phyloP scores from a whole-genome alignment of 768 basidiomycete genomes.

The Hericium erinaceus region DNA sequence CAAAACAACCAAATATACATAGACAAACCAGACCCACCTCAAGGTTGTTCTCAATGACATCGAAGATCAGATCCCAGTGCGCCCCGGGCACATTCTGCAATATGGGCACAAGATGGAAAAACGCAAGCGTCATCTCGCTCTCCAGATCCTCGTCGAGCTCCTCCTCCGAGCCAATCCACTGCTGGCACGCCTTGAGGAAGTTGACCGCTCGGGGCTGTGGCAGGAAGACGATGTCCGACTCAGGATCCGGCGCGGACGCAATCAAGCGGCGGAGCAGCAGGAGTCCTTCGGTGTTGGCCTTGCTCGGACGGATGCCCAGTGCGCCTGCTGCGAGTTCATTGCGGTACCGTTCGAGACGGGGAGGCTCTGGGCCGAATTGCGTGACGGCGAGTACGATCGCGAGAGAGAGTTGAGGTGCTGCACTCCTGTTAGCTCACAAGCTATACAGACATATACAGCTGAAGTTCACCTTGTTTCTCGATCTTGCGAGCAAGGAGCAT shows the following conservation, averaged over 20 bases:
- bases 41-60: conserved; percentile 78
- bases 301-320: conserved; percentile 50
- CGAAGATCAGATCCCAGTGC: conserved; percentile 93
- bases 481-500: conserved; percentile 54
- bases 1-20: background rate
- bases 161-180: conserved; percentile 63
- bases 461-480: conserved; percentile 48
- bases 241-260: conserved; percentile 65
- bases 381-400: conserved; percentile 57
- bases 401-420: conserved; percentile 65
- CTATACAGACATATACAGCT: background rate
- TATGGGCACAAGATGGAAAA: conserved; percentile 72
- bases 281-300: conserved; percentile 65
- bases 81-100: conserved; percentile 77
- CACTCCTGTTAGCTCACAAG: background rate
- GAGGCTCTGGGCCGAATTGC: conserved; percentile 55
- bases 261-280: conserved; percentile 57
- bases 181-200: conserved; percentile 72
- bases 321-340: conserved; percentile 86
- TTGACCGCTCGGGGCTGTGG: conserved; percentile 82
- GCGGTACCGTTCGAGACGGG: conserved; percentile 67
- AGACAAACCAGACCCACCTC: conserved; percentile 47
- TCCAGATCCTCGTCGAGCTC: conserved; percentile 74
- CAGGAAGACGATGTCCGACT: conserved; percentile 77
- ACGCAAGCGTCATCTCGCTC: conserved; percentile 64